A percentile compares a stretch with the other conserved stretches of the same genome.
phyloP scores from a whole-genome alignment of 352 stramenopile species.

The Pythium phragmiticola region DNA sequence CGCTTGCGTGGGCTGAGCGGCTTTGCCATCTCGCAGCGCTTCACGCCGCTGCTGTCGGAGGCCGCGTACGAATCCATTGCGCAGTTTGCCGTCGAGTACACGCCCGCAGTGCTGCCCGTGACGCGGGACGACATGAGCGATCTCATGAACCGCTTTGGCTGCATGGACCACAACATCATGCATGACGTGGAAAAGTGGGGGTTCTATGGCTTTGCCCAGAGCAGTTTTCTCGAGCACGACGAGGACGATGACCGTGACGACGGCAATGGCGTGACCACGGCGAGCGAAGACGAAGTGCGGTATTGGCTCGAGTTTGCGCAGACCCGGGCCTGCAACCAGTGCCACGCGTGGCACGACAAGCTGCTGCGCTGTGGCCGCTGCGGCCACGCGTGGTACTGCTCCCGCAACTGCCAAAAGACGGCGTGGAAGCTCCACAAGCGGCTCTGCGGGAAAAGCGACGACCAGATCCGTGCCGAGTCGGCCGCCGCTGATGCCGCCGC shows the following conservation, averaged over 20 bases:
- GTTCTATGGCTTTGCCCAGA: constrained; percentile 51
- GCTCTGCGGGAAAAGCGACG: constrained; percentile 55
- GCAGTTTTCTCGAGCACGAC: constrained; percentile 38
- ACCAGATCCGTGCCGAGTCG: constrained; percentile 37
- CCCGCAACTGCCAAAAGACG: constrained; percentile 72
- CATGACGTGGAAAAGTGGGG: constrained; percentile 84
- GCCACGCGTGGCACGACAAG: constrained; percentile 49
- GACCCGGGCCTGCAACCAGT: constrained; percentile 68
- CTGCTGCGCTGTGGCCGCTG: constrained; percentile 67
- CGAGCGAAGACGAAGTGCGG: constrained; percentile 53
- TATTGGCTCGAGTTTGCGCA: constrained; percentile 67
- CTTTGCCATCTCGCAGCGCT: constrained; percentile 77
- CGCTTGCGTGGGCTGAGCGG: constrained; percentile 61
- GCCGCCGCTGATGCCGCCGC: neutral
- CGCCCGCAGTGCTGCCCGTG: constrained; percentile 21
- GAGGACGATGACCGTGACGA: constrained; percentile 7
- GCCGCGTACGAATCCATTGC: constrained; percentile 51
- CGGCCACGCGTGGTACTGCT: constrained; percentile 73
- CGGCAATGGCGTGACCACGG: constrained; percentile 29
- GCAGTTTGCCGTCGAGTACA: constrained; percentile 79
- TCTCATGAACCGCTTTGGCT: constrained; percentile 75
- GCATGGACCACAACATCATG: constrained; percentile 78
- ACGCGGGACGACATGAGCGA: constrained; percentile 35
- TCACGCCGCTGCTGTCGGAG: constrained; percentile 44
- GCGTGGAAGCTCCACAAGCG: constrained; percentile 82